Evolutionary conservation across 2,329 filamentous ascomycete genomes (phyloP), one percentile per base, ranked within the genome.

Genomic region (Penicillium sp.): DNA sequence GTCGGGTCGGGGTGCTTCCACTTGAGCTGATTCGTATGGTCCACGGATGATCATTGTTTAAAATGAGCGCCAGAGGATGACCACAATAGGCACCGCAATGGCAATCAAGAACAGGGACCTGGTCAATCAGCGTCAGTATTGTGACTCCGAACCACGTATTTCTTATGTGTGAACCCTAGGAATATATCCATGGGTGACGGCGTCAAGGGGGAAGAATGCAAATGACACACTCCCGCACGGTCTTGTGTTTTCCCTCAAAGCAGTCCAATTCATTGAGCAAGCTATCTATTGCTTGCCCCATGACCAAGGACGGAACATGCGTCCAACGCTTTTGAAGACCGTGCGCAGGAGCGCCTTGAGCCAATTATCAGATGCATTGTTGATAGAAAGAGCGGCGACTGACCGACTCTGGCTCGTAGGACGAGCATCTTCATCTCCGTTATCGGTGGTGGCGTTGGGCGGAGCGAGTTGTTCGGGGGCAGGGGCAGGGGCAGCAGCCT

Each of bases 301-400:
- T 10, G 48, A 39, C 48, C 48, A 50, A 42, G 48, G 48, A 50
- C 48, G 48, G 33, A 50, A 16, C 16, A 50, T 50, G 14, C 48
- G 48, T 27, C 48, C 48, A 50, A 78, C 74, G 59, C 69, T 71
- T 48, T 68, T 66, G 66, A 76, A 76, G 45, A 78, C 70, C 39
- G 74, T 70, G 49, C 74, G 74, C 62, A 75, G 68, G 56, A 78
- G 65, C 51, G 69, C 69, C 62, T 71, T 75, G 65, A 78, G 69
- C 71, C 75, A 78, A 61, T 69, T 74, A 51, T 76, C 72, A 53
- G 68, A 65, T 65, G 72, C 70, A 58, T 66, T 65, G 61, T 71
- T 73, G 57, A 76, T 59, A 58, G 75, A 75, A 65, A 75, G 69
- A 61, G 73, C 71, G 52, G 69, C 69, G 50, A 75, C 68, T 62